Evolutionary conservation across 176 grass and related monocot genomes (phyloP), one percentile per base, ranked within the genome.

Genomic region (Bonia amplexicaulis): DNA sequence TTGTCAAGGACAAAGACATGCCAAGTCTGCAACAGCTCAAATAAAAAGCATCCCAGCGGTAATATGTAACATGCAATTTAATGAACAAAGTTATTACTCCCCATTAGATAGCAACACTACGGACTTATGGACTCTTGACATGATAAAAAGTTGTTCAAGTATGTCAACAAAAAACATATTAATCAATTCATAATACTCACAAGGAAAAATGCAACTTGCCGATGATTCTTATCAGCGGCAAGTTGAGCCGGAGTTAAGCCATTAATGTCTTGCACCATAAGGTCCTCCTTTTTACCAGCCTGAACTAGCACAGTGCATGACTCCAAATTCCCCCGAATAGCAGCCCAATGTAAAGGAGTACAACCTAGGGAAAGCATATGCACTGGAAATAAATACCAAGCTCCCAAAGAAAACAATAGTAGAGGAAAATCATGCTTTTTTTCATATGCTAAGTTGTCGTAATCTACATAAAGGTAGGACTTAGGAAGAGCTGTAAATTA

Each of bases 341-440:
- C 93, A 91, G 97, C 90, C 97, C 97, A 99, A 88, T 99, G 93
- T 89, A 99, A 91, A 81, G 93, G 97, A 71, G 97, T 99, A 84
- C 97, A 99, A 76, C 97, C 97, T 99, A 89, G 27, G 54, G n/a
- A 81, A 17, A 88, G 40, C 6, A 87, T 84, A 70, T 71, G 41
- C 71, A 61, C 66, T 82, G 35, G 53, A 58, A 79, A 81, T 54
- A 89, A 73, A 72, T 49, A 2, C 70, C 29, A 90, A 82, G 27
- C 49, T 69, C 37, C 46, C 45, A 61, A 78, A 42, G 40, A 60
- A 66, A 89, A 55, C 15, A 65, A 74, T 51, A 71, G 12, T 73
- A n/a, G 48, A 55, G 72, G 48, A 19, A 73, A 63, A 17, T 51
- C 48, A 71, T 14, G 48, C n/a, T 45, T 47, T 53, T 53, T 47